Conservation (phyloP, 768 basidiomycete species). For the Baorangia bicolor region DNA sequence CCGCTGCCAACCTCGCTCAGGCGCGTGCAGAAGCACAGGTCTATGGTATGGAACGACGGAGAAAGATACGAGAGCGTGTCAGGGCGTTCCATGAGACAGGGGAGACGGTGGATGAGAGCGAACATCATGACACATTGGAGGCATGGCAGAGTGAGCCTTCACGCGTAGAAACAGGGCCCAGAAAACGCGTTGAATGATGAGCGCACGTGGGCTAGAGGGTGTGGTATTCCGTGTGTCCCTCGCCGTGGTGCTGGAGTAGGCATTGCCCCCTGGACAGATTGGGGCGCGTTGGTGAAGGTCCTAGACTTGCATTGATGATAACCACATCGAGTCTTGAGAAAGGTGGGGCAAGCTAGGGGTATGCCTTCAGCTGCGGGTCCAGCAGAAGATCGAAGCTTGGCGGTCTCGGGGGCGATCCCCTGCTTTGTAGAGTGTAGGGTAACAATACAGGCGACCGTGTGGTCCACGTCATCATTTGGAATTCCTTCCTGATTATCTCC, state of each 20-base stretch:
- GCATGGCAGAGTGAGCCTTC: not conserved
- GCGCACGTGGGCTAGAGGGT: not conserved
- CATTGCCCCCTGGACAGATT: not conserved
- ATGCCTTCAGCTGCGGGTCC: too few species aligned
- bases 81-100: conserved; percentile 26
- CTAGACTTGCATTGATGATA: not conserved
- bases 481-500: not conserved
- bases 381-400: not conserved
- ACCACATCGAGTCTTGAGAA: not conserved
- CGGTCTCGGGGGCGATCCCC: not conserved
- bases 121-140: not conserved
- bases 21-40: conserved; percentile 58
- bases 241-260: not conserved
- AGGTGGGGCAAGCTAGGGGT: not conserved
- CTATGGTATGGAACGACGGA: conserved; percentile 52
- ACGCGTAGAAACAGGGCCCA: not conserved
- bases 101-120: not conserved
- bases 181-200: not conserved
- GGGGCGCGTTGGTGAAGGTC: not conserved
- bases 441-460: not conserved
- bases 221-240: not conserved
- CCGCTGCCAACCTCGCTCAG: conserved; percentile 56
- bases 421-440: not conserved
- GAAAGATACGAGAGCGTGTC: conserved; percentile 50
- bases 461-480: not conserved